Percentiles rank a stretch among this genome's conserved stretches.
These are phyloP conservation scores for Agrocybe pediades DNA, from an alignment of 768 basidiomycete species.

Conservation along the genomic window DNA sequence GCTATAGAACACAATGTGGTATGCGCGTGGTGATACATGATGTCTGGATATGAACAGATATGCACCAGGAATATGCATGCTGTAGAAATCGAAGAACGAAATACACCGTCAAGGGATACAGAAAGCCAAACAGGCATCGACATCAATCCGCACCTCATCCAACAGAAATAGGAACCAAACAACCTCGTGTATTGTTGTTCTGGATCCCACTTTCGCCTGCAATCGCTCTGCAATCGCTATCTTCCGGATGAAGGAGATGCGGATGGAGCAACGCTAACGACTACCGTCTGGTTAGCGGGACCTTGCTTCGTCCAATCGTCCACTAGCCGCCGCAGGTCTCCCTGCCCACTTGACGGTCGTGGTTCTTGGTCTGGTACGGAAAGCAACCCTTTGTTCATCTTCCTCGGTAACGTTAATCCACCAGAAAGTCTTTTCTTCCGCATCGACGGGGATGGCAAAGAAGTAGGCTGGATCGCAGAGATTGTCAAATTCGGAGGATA, in stretches of 20 bases:
- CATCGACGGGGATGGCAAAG: constrained; percentile 7
- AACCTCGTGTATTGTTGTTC: too few relatives aligned
- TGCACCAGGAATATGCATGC: neutral
- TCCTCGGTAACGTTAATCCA: neutral
- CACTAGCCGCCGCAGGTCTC: constrained; percentile 57
- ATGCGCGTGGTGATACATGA: neutral
- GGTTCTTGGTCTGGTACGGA: constrained; percentile 26
- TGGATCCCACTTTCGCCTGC: too few relatives aligned
- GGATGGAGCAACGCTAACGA: constrained; percentile 29
- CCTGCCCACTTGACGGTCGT: constrained; percentile 27
- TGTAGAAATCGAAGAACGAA: neutral
- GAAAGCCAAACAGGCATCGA: too few relatives aligned
- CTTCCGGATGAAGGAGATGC: neutral
- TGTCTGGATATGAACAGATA: neutral
- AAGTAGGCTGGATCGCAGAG: neutral
- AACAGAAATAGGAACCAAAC: too few relatives aligned
- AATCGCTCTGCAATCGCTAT: too few relatives aligned
- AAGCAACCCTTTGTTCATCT: constrained; percentile 19
- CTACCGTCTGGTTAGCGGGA: constrained; percentile 59
- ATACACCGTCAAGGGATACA: too few relatives aligned
- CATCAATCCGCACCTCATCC: too few relatives aligned
- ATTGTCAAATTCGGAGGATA: neutral
- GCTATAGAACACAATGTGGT: neutral
- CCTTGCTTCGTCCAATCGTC: constrained; percentile 58
- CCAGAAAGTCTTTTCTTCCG: constrained; percentile 4